Percentiles rank a stretch among this genome's conserved stretches.
Evolutionary conservation across 352 stramenopile species (phyloP).

Genomic region (Phytophthora agathidicida): DNA sequence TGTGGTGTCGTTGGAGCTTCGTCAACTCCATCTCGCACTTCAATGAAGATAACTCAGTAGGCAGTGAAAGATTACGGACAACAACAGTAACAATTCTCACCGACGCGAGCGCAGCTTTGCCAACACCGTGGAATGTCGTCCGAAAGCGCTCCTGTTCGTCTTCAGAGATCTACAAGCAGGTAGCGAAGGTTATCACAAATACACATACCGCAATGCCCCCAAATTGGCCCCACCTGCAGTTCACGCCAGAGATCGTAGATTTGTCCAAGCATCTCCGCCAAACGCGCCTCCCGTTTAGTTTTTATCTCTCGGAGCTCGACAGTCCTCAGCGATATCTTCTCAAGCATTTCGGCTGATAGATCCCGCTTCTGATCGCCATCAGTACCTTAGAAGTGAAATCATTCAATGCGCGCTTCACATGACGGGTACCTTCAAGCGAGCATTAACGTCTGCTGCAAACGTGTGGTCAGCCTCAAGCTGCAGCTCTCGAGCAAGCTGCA

Average conservation of each 20-base stretch:
- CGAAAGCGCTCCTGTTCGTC: slow-evolving; percentile 34
- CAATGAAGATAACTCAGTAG: neutral
- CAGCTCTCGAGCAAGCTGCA: slow-evolving; percentile 28
- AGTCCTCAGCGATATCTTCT: slow-evolving; percentile 41
- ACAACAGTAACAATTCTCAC: slow-evolving; percentile 11
- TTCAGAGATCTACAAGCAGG: slow-evolving; percentile 31
- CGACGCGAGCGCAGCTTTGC: slow-evolving; percentile 29
- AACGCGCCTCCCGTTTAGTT: slow-evolving; percentile 21
- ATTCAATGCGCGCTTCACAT: neutral
- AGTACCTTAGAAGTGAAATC: no score
- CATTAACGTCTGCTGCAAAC: slow-evolving; percentile 25
- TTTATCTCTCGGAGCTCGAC: slow-evolving; percentile 42
- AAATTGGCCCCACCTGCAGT: slow-evolving; percentile 22
- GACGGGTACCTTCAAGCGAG: slow-evolving; percentile 29
- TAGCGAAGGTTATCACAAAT: neutral
- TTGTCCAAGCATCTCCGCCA: slow-evolving; percentile 37
- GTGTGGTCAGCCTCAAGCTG: slow-evolving; percentile 26
- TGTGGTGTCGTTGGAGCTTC: slow-evolving; percentile 31
- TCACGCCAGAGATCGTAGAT: slow-evolving; percentile 43
- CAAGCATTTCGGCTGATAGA: slow-evolving; percentile 35
- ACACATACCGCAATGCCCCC: neutral
- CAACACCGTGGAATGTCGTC: slow-evolving; percentile 26
- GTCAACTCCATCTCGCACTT: slow-evolving; percentile 37
- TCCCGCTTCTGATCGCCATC: slow-evolving; percentile 19
- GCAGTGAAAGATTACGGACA: neutral